phyloP scores from a whole-genome alignment of 164 flowering plant genomes.

The Magnolia sinica region DNA sequence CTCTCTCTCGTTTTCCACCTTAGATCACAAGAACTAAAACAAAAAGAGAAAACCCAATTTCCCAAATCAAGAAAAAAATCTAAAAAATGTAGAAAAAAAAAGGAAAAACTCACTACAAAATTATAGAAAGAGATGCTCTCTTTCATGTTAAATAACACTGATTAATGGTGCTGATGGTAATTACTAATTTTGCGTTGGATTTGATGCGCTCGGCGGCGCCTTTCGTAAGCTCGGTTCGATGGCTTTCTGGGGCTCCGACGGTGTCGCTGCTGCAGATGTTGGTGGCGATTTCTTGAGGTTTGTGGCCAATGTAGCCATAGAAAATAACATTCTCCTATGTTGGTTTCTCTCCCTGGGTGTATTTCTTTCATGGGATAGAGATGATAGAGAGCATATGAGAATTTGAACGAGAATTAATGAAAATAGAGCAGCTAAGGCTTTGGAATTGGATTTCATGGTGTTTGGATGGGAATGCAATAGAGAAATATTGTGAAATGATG shows the following conservation, averaged over 20 bases:
- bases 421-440: constrained; percentile 21
- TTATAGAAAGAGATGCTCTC: constrained; percentile 5
- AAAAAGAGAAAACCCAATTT: not conserved
- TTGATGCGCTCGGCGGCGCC: constrained; percentile 44
- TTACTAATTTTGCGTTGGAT: constrained; percentile 55
- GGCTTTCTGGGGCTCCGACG: constrained; percentile 47
- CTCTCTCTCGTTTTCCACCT: not conserved
- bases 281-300: constrained; percentile 10
- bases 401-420: constrained; percentile 24
- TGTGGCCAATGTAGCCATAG: constrained; percentile 19
- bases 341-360: not conserved
- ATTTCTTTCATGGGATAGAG: constrained; percentile 13
- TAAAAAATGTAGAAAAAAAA: not conserved
- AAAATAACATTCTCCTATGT: constrained; percentile 30
- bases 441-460: constrained; percentile 27
- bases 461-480: not conserved
- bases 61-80: not conserved
- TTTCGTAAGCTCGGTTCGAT: constrained; percentile 50
- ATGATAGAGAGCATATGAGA: constrained; percentile 16
- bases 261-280: not conserved
- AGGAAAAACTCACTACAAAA: constrained; percentile 7
- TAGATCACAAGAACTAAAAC: not conserved
- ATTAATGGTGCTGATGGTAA: not conserved
- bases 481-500: not conserved
- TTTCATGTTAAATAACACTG: not conserved